phyloP scores from a whole-genome alignment of 176 grass and related monocot species.

The Aegilops speltoides region DNA sequence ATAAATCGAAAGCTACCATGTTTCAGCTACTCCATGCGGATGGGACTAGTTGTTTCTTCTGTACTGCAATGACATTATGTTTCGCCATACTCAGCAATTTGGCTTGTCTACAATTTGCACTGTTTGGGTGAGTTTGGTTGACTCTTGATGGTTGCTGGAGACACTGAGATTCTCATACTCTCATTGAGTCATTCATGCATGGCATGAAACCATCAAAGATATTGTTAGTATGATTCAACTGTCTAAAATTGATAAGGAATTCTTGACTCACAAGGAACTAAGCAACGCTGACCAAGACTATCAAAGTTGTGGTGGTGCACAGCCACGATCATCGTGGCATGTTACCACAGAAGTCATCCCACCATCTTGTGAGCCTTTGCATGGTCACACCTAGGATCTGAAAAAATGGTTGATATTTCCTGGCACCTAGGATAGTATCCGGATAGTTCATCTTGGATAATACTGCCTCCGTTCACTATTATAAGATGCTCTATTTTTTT shows the following conservation, averaged over 20 bases:
- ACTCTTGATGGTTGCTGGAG: neutral
- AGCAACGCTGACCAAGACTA: neutral
- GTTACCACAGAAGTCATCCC: neutral
- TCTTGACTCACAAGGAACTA: neutral
- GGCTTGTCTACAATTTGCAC: neutral
- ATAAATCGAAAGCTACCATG: neutral
- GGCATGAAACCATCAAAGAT: neutral
- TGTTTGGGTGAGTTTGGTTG: neutral
- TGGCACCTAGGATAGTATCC: neutral
- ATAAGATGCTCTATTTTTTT: no score
- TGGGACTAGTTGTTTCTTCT: neutral
- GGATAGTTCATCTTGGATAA: neutral
- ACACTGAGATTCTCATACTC: neutral
- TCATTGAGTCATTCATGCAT: neutral
- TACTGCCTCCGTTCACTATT: neutral
- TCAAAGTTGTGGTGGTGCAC: neutral
- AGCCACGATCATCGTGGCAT: neutral
- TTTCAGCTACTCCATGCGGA: neutral
- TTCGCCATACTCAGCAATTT: neutral
- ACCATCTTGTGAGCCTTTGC: neutral
- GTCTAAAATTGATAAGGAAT: neutral
- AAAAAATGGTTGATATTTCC: neutral
- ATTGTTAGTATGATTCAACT: neutral
- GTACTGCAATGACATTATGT: neutral
- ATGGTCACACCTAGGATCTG: neutral